Conservation (phyloP, 2,329 filamentous ascomycete species). For the Aspergillus floridensis region DNA sequence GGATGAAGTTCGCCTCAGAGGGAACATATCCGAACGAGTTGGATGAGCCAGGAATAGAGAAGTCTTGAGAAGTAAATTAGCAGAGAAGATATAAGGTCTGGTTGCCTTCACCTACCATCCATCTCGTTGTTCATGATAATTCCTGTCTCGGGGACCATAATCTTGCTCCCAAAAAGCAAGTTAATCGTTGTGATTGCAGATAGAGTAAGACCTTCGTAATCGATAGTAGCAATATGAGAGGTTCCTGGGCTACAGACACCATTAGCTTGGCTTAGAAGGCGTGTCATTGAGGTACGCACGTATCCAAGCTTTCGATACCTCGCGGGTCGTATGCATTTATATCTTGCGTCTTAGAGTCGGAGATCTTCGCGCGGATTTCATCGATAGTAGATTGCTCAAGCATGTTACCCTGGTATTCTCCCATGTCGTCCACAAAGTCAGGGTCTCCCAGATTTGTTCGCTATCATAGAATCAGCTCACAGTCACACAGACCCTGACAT, state of each 20-base stretch:
- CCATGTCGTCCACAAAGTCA: slow-evolving; percentile 63
- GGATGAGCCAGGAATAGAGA: slow-evolving; percentile 72
- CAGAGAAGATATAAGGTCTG: background rate
- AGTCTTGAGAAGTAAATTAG: slow-evolving; percentile 69
- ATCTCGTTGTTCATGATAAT: slow-evolving; percentile 69
- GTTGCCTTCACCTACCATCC: slow-evolving; percentile 50
- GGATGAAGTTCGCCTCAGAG: slow-evolving; percentile 75
- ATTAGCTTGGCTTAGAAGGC: background rate
- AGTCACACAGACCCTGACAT: background rate
- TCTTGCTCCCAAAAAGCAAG: slow-evolving; percentile 73
- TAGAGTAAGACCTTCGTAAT: slow-evolving; percentile 70
- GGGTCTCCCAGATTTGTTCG: slow-evolving; percentile 82
- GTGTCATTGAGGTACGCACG: slow-evolving; percentile 33
- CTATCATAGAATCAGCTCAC: slow-evolving; percentile 31
- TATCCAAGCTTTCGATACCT: slow-evolving; percentile 64
- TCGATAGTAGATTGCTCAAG: slow-evolving; percentile 60
- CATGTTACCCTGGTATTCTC: slow-evolving; percentile 65
- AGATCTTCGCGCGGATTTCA: slow-evolving; percentile 64
- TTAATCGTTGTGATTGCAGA: slow-evolving; percentile 87
- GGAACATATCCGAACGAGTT: slow-evolving; percentile 88
- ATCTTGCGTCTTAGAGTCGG: slow-evolving; percentile 68
- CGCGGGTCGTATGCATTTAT: slow-evolving; percentile 71
- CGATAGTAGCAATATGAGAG: slow-evolving; percentile 61
- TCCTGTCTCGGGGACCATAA: slow-evolving; percentile 79
- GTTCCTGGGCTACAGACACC: slow-evolving; percentile 46